phyloP scores from a whole-genome alignment of 2,329 filamentous ascomycete genomes.

The Penicillium sp. region DNA sequence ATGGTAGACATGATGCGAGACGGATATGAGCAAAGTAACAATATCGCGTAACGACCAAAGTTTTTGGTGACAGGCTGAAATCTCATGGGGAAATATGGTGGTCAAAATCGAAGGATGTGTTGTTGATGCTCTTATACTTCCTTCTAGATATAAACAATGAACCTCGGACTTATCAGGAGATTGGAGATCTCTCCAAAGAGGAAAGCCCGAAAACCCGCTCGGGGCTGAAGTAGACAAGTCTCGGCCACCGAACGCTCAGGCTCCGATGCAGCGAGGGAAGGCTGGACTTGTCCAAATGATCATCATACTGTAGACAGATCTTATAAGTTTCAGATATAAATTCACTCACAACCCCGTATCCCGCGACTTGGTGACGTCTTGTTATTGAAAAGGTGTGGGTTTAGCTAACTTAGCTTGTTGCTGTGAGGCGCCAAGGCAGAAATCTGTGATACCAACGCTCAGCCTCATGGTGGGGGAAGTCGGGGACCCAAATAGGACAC shows the following conservation, averaged over 20 bases:
- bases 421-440: neutral
- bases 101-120: too few species aligned
- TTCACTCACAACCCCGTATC: neutral
- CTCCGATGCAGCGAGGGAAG: neutral
- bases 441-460: neutral
- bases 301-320: neutral
- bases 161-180: neutral
- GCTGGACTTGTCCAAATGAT: neutral
- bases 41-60: neutral
- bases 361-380: neutral
- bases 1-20: neutral
- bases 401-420: neutral
- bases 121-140: neutral
- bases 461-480: slow-evolving; percentile 14
- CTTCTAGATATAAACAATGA: neutral
- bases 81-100: too few species aligned
- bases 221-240: neutral
- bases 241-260: neutral
- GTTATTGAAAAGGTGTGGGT: neutral
- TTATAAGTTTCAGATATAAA: neutral
- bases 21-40: neutral
- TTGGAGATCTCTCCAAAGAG: neutral
- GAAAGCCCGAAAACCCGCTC: neutral
- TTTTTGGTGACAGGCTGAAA: neutral
- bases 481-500: slow-evolving; percentile 18